Percentiles rank a stretch among this genome's conserved stretches.
These are phyloP conservation scores for Trichophyton verrucosum DNA, from an alignment of 2,329 filamentous ascomycete species.

Conservation along the genomic window DNA sequence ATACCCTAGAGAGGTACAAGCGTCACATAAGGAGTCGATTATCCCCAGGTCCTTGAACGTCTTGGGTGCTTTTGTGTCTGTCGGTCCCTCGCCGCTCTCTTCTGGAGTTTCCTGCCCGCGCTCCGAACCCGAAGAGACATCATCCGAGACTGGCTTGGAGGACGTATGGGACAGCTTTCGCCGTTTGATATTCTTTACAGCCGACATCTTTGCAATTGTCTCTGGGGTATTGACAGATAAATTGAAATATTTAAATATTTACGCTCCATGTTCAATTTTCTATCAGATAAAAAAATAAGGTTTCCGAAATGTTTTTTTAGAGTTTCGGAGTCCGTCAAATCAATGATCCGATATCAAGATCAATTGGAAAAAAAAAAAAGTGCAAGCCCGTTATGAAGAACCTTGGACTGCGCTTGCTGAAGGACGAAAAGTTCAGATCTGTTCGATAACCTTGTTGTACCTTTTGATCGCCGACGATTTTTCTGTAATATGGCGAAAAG, in stretches of 20 bases:
- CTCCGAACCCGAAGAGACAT: slow-evolving; percentile 13
- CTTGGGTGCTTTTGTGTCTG: slow-evolving; percentile 18
- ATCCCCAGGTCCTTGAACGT: slow-evolving; percentile 50
- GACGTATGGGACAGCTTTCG: slow-evolving; percentile 26
- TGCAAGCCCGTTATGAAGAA: not conserved
- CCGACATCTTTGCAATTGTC: slow-evolving; percentile 21
- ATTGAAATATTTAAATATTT: not conserved
- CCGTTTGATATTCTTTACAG: slow-evolving; percentile 29
- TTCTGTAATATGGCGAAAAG: slow-evolving; percentile 57
- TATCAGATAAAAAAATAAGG: slow-evolving; percentile 1
- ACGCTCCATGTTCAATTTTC: not conserved
- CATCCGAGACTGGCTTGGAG: slow-evolving; percentile 14
- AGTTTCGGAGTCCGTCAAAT: slow-evolving; percentile 9
- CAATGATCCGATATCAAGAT: slow-evolving; percentile 9
- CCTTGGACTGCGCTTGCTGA: not conserved
- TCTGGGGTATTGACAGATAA: not conserved
- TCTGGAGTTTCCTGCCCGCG: slow-evolving; percentile 8
- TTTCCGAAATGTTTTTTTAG: not conserved
- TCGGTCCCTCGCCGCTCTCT: not conserved
- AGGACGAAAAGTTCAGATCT: not conserved
- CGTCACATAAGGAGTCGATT: slow-evolving; percentile 75
- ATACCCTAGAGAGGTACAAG: slow-evolving; percentile 71
- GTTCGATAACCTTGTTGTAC: slow-evolving; percentile 1
- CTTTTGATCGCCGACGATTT: not conserved
- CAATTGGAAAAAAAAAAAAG: slow-evolving; percentile 10